These are phyloP conservation scores for Lactarius quietus DNA, from an alignment of 768 basidiomycete species.

Conservation along the genomic window DNA sequence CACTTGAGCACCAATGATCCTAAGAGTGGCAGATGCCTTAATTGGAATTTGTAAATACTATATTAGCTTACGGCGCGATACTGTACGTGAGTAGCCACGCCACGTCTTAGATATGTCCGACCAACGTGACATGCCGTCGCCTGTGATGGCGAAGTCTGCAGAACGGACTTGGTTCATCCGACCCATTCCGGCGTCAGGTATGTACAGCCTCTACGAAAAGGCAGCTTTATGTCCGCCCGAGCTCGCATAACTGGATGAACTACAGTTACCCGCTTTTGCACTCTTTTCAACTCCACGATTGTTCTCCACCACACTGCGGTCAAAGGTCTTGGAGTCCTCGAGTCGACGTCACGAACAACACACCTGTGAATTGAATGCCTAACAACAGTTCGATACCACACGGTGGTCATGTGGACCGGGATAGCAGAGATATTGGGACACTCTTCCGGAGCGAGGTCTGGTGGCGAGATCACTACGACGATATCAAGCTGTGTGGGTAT, in stretches of 20 bases:
- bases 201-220: background rate
- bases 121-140: background rate
- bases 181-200: background rate
- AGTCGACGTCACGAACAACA: background rate
- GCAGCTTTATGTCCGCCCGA: background rate
- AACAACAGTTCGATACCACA: background rate
- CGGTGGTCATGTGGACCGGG: background rate
- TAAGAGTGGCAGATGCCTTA: too few species aligned
- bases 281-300: background rate
- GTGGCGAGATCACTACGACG: slow-evolving; percentile 17
- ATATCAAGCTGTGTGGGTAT: slow-evolving; percentile 8
- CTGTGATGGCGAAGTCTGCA: background rate
- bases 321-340: background rate
- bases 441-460: slow-evolving; percentile 15
- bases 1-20: too few species aligned
- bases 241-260: background rate
- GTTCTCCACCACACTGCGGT: background rate
- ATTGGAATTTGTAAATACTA: too few species aligned
- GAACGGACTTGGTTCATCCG: background rate
- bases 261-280: background rate
- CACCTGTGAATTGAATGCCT: background rate
- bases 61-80: too few species aligned
- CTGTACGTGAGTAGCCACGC: too few species aligned
- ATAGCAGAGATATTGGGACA: slow-evolving; percentile 1
- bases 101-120: too few species aligned